phyloP scores from a whole-genome alignment of 1,284 basidiomycete species.

The Cystobasidium slooffiae region DNA sequence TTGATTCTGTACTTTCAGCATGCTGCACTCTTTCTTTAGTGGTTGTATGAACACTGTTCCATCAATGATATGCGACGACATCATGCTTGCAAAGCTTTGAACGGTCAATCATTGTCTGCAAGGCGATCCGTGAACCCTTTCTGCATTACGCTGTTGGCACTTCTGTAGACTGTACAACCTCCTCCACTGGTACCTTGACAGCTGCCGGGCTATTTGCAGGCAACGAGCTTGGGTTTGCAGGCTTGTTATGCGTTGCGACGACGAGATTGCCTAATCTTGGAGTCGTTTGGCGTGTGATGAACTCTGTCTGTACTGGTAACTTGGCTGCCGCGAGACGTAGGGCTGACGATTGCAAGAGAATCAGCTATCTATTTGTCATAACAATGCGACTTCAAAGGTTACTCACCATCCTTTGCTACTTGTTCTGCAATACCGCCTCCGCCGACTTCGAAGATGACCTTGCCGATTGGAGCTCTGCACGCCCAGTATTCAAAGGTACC shows the following conservation, averaged over 20 bases:
- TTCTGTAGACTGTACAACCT: constrained; percentile 11
- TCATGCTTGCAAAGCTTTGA: no score
- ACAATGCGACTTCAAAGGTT: neutral
- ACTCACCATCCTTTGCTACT: constrained; percentile 84
- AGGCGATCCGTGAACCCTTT: no score
- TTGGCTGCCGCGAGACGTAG: constrained; percentile 87
- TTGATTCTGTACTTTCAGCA: no score
- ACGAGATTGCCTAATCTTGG: constrained; percentile 72
- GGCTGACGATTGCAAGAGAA: constrained; percentile 62
- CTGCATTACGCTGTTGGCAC: constrained; percentile 9
- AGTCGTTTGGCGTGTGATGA: constrained; percentile 71
- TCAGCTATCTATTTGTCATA: neutral
- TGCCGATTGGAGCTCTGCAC: constrained; percentile 87
- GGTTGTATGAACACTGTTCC: no score
- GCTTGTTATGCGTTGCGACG: constrained; percentile 38
- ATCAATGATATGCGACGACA: no score
- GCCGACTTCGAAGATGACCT: constrained; percentile 93
- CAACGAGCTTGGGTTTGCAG: constrained; percentile 28
- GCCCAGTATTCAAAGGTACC: constrained; percentile 98
- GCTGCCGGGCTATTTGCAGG: neutral
- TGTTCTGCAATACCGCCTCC: constrained; percentile 89
- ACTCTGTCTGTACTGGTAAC: constrained; percentile 86
- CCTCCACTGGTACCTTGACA: neutral
- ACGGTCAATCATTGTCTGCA: no score
- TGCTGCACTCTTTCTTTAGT: no score